These are phyloP conservation scores for Lumnitzera racemosa DNA, from an alignment of 345 rosid genomes.

Conservation along the genomic window DNA sequence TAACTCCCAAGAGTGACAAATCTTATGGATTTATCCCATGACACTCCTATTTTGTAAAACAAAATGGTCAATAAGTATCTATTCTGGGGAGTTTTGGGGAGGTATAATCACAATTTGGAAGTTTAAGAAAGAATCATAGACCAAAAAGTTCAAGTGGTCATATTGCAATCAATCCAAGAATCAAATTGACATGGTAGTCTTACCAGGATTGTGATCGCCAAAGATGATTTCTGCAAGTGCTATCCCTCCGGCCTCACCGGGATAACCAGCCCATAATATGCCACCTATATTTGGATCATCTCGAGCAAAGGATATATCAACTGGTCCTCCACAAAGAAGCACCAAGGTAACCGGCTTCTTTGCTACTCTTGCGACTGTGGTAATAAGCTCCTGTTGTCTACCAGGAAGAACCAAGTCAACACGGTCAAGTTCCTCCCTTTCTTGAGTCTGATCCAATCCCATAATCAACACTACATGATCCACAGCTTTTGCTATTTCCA, in stretches of 20 bases:
- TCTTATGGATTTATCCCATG: too few relatives aligned
- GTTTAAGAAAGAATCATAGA: not conserved
- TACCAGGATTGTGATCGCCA: conserved; percentile 91
- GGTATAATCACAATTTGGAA: too few relatives aligned
- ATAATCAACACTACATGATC: conserved; percentile 69
- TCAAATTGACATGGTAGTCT: not conserved
- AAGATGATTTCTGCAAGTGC: conserved; percentile 82
- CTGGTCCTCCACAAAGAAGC: conserved; percentile 77
- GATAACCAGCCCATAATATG: conserved; percentile 95
- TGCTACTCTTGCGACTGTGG: conserved; percentile 47
- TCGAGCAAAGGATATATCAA: conserved; percentile 65
- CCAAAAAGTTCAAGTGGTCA: not conserved
- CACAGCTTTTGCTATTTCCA: conserved; percentile 39
- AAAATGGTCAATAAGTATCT: too few relatives aligned
- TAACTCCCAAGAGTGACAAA: too few relatives aligned
- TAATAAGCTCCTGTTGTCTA: conserved; percentile 61
- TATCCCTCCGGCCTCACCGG: conserved; percentile 75
- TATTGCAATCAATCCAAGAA: not conserved
- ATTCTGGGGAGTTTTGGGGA: too few relatives aligned
- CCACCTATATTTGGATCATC: conserved; percentile 46
- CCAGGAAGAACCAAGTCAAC: conserved; percentile 61
- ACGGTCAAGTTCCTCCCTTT: conserved; percentile 68
- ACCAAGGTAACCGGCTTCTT: conserved; percentile 67
- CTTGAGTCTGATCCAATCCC: conserved; percentile 84
- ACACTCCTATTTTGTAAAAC: too few relatives aligned